phyloP scores from a whole-genome alignment of 768 basidiomycete genomes.

The Mycena leptocephala region DNA sequence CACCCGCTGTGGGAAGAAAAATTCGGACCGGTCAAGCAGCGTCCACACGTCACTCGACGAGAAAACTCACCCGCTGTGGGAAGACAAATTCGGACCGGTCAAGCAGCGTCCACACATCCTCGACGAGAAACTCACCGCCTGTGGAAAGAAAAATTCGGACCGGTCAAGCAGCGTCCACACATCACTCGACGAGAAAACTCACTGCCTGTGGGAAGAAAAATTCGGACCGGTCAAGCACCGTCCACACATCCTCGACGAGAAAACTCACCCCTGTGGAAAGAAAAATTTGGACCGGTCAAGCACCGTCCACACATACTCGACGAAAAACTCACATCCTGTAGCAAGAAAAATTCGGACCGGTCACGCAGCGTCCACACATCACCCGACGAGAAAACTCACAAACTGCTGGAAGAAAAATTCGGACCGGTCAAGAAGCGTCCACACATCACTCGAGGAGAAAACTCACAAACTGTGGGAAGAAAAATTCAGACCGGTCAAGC shows the following conservation, averaged over 20 bases:
- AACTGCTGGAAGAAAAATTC: too few species aligned
- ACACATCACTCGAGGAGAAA: too few species aligned
- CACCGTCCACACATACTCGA: not conserved
- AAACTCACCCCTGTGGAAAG: not conserved
- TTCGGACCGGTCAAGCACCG: not conserved
- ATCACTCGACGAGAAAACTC: not conserved
- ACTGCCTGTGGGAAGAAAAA: not conserved
- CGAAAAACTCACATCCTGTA: not conserved
- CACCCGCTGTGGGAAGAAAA: too few species aligned
- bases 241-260: not conserved
- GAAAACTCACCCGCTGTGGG: too few species aligned
- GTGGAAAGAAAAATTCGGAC: not conserved
- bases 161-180: not conserved
- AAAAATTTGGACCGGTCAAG: not conserved
- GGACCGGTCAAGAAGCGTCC: too few species aligned
- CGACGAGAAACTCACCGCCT: not conserved
- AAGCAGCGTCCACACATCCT: not conserved
- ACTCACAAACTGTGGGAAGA: too few species aligned
- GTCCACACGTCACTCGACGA: too few species aligned
- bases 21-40: too few species aligned
- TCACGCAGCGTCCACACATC: not conserved
- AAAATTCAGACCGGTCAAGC: too few species aligned
- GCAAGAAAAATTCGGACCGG: not conserved
- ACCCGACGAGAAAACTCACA: too few species aligned
- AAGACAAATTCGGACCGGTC: not conserved